Evolutionary conservation across 495 filamentous ascomycete species (phyloP).

Genomic region (Lophiotrema nucula): DNA sequence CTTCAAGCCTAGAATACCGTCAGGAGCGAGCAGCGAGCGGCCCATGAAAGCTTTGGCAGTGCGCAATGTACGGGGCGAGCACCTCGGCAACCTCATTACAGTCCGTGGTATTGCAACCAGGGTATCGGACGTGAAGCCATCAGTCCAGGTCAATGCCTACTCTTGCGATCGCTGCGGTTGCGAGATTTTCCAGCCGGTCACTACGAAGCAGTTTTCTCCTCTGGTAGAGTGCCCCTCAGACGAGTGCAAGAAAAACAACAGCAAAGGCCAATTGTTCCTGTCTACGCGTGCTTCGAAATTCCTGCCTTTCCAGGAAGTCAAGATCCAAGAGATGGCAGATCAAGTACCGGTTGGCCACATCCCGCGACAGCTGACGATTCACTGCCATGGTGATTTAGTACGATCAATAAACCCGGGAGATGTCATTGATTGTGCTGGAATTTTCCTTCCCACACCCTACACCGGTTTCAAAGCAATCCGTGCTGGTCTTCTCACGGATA

Average conservation of each 20-base stretch:
- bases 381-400: constrained; percentile 83
- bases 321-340: constrained; percentile 97
- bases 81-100: constrained; percentile 90
- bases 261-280: constrained; percentile 87
- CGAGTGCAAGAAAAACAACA: constrained; percentile 86
- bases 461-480: constrained; percentile 97
- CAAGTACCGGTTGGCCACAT: constrained; percentile 98
- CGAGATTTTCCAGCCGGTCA: constrained; percentile 96
- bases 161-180: constrained; percentile 94
- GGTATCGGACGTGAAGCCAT: constrained; percentile 96
- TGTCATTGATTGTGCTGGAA: constrained; percentile 86
- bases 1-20: constrained; percentile 84
- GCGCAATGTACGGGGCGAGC: constrained; percentile 85
- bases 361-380: constrained; percentile 80
- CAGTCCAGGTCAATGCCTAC: constrained; percentile 96
- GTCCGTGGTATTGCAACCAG: constrained; percentile 91
- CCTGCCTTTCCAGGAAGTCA: constrained; percentile 95
- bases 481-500: constrained; percentile 91
- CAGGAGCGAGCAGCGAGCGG: constrained; percentile 61
- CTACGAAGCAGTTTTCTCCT: constrained; percentile 84
- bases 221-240: constrained; percentile 79
- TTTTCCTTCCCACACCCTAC: constrained; percentile 96
- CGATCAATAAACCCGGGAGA: constrained; percentile 90
- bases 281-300: constrained; percentile 96
- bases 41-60: constrained; percentile 82